Percentiles rank a stretch among this genome's conserved stretches.
Conservation (phyloP, 2,329 filamentous ascomycete species). For the Aspergillus sp. region DNA sequence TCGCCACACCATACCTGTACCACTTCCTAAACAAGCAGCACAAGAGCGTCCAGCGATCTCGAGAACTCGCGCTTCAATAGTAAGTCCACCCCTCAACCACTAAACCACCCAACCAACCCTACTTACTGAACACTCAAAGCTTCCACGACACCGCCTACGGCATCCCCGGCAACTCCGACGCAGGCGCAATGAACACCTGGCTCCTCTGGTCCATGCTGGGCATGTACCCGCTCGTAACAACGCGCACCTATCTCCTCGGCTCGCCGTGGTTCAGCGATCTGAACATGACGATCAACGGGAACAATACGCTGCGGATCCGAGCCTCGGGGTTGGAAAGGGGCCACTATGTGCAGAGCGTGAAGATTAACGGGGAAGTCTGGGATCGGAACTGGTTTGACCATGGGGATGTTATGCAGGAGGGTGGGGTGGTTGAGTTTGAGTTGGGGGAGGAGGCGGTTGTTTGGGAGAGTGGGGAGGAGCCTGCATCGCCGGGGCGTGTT, state of each 20-base stretch:
- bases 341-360: constrained; percentile 55
- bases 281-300: constrained; percentile 32
- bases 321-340: constrained; percentile 46
- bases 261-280: constrained; percentile 47
- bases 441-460: constrained; percentile 35
- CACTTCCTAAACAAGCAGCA: constrained; percentile 67
- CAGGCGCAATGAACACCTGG: constrained; percentile 56
- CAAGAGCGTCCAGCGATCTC: constrained; percentile 60
- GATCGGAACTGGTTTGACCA: constrained; percentile 57
- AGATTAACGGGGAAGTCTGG: constrained; percentile 55
- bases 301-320: constrained; percentile 46
- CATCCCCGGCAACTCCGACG: constrained; percentile 68
- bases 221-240: constrained; percentile 50
- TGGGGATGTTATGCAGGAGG: constrained; percentile 44
- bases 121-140: constrained; percentile 16
- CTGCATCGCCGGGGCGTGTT: constrained; percentile 50
- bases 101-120: too few relatives aligned
- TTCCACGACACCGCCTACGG: constrained; percentile 58
- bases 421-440: constrained; percentile 51
- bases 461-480: constrained; percentile 54
- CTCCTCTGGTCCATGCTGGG: constrained; percentile 53
- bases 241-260: constrained; percentile 48
- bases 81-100: constrained; percentile 10
- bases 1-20: constrained; percentile 68
- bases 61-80: constrained; percentile 59